These are phyloP conservation scores for Acacia concinna DNA, from an alignment of 331 rosid genomes.

Conservation along the genomic window DNA sequence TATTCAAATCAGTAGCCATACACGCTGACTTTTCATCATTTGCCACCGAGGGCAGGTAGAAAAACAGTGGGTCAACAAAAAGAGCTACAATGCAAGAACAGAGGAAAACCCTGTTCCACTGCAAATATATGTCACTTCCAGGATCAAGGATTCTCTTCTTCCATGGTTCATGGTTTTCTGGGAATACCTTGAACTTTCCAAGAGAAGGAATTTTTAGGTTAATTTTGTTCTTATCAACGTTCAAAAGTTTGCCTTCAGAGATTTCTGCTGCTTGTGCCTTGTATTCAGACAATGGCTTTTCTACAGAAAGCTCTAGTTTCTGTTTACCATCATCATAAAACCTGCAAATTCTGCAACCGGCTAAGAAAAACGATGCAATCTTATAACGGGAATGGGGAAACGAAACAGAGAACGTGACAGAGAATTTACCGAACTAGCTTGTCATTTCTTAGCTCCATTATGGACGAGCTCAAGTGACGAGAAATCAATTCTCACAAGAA, in stretches of 20 bases:
- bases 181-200: conserved; percentile 53
- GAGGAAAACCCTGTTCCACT: conserved; percentile 76
- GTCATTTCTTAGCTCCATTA: conserved; percentile 62
- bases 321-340: conserved; percentile 52
- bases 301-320: conserved; percentile 44
- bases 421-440: conserved; percentile 59
- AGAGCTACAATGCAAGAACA: conserved; percentile 69
- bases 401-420: not conserved
- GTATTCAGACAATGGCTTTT: conserved; percentile 44
- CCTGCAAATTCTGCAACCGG: conserved; percentile 42
- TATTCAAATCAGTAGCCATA: conserved; percentile 66
- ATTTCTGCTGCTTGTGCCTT: conserved; percentile 39
- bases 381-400: not conserved
- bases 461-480: conserved; percentile 3
- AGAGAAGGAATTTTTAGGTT: conserved; percentile 30
- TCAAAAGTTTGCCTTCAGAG: conserved; percentile 36
- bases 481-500: conserved; percentile 6
- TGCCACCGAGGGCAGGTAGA: conserved; percentile 69
- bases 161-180: conserved; percentile 47
- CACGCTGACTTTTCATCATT: conserved; percentile 50
- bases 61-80: conserved; percentile 84
- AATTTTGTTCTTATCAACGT: conserved; percentile 31
- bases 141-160: conserved; percentile 76
- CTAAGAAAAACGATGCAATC: conserved; percentile 23
- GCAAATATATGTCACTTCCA: conserved; percentile 67